phyloP scores from a whole-genome alignment of 768 basidiomycete genomes.

The Asterophora parasitica region DNA sequence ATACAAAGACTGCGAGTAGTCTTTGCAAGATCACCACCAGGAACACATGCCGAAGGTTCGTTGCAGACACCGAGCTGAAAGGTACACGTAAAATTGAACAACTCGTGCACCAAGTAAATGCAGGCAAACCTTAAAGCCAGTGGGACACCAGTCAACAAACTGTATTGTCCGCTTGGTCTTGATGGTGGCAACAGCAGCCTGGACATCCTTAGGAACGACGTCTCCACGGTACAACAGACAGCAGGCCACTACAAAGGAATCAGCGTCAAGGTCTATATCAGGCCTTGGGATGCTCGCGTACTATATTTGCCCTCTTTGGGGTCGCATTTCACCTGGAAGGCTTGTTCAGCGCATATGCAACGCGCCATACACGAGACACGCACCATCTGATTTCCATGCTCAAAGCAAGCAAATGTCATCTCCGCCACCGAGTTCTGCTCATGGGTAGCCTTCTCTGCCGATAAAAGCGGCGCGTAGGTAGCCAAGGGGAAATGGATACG shows the following conservation, averaged over 20 bases:
- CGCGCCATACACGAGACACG: not conserved
- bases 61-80: conserved; percentile 91
- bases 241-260: conserved; percentile 67
- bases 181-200: conserved; percentile 87
- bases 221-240: conserved; percentile 92
- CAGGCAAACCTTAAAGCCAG: conserved; percentile 77
- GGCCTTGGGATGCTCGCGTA: conserved; percentile 28
- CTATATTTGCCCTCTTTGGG: conserved; percentile 99
- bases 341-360: not conserved
- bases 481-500: conserved; percentile 98
- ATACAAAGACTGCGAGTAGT: conserved; percentile 93
- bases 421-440: conserved; percentile 97
- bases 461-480: conserved; percentile 91
- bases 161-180: conserved; percentile 98
- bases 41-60: conserved; percentile 88
- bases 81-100: no score
- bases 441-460: conserved; percentile 92
- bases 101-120: no score
- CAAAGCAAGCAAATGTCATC: conserved; percentile 98
- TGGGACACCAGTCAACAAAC: conserved; percentile 98
- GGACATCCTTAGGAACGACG: conserved; percentile 94
- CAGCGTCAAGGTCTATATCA: conserved; percentile 8
- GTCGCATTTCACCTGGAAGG: conserved; percentile 63
- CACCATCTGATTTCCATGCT: conserved; percentile 94
- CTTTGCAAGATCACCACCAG: conserved; percentile 94